These are phyloP conservation scores for Echinosophora koreensis DNA, from an alignment of 306 rosid genomes.

Conservation along the genomic window DNA sequence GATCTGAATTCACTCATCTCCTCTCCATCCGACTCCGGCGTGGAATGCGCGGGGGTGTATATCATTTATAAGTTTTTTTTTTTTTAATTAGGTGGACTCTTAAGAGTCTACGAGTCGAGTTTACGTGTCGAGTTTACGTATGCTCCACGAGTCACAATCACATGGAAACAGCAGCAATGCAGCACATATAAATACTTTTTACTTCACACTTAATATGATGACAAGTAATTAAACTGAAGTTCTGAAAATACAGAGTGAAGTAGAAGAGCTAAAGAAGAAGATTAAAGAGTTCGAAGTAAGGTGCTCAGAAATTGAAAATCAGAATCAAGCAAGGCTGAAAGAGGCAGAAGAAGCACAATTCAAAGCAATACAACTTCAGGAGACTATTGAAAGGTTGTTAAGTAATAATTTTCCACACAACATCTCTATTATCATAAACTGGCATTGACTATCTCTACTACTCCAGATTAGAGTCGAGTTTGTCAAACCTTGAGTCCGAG, in stretches of 20 bases:
- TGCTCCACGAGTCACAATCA: slow-evolving; percentile 17
- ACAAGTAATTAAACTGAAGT: slow-evolving; percentile 4
- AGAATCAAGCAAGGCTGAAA: slow-evolving; percentile 64
- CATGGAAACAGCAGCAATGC: not conserved
- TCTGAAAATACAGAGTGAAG: slow-evolving; percentile 63
- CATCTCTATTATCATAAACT: slow-evolving; percentile 38
- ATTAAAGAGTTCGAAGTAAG: slow-evolving; percentile 68
- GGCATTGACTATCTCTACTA: slow-evolving; percentile 43
- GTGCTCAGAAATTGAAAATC: slow-evolving; percentile 57
- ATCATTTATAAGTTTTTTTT: no score
- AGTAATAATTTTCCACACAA: slow-evolving; percentile 38
- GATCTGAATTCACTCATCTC: no score
- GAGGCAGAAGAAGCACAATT: slow-evolving; percentile 81
- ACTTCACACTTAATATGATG: slow-evolving; percentile 20
- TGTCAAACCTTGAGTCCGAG: slow-evolving; percentile 86
- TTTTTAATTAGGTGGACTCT: no score
- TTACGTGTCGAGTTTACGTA: no score
- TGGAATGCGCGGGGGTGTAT: no score
- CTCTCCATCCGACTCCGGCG: no score
- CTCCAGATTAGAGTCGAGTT: slow-evolving; percentile 74
- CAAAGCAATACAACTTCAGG: slow-evolving; percentile 75
- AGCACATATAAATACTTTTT: slow-evolving; percentile 1
- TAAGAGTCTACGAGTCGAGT: no score
- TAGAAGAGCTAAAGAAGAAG: slow-evolving; percentile 66
- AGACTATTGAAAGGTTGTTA: slow-evolving; percentile 75